Base-by-base conservation (phyloP, 129 eudicot genomes). In the Logfia minima region DNA sequence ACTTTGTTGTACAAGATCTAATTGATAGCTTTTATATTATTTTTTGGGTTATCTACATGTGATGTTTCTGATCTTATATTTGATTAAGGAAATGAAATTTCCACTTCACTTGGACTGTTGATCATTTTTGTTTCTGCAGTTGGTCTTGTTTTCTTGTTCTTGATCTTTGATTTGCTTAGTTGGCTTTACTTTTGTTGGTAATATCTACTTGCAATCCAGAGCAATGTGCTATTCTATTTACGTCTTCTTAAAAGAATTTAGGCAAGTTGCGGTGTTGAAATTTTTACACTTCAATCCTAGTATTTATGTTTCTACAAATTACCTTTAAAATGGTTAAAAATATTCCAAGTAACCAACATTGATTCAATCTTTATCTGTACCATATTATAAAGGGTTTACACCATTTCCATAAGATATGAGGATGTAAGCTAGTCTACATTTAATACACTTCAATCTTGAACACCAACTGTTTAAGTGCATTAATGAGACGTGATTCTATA, bases 1-100 rank as follows among this genome's bases (percentile, higher is more conserved):
- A 67, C 29, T 74, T 74, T 80, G 75, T 80, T 74, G 84, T 66
- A 63, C 78, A 72, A 79, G 78, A 79, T 72, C 53, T 56, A 67
- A 39, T 21, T 32, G 65, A 67, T 56, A 67, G 53, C 16, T 43
- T 55, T 24, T 39, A 55, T 72, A 8, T 41, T 41, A 41, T 41
- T 9, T 56, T 13, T 22, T 22, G 32, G 72, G 72, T 55, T 75
- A 31, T 29, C n/a, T 51, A 39, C 63, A 43, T 65, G 34, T 66
- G 52, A 48, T 55, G 26, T 68, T 76, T 66, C 5, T 65, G 48
- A 65, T 65, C 35, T 19, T 76, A 68, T 55, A 34, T 34, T 77
- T 53, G 68, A 55, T 68, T 55, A 18, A 22, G 23, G 48, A 68
- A 35, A 35, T 10, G 32, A 35, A 19, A 68, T 68, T 16, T 37